These are phyloP conservation scores for Pseudopyricularia cyperi DNA, from an alignment of 2,329 filamentous ascomycete species.

Conservation along the genomic window DNA sequence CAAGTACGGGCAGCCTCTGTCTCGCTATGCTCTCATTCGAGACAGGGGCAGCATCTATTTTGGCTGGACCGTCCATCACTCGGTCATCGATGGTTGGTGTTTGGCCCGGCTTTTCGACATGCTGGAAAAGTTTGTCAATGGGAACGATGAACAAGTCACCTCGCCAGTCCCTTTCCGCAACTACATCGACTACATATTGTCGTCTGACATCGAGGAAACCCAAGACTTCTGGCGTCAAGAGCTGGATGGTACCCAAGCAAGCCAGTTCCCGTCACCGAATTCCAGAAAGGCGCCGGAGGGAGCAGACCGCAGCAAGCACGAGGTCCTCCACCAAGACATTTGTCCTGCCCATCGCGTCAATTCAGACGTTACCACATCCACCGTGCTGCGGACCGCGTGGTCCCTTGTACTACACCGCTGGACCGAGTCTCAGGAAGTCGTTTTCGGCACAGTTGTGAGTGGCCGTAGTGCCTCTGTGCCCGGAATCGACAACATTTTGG, in stretches of 20 bases:
- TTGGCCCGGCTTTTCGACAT: conserved; percentile 15
- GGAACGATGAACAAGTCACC: neutral
- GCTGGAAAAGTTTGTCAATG: neutral
- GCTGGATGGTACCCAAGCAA: conserved; percentile 1
- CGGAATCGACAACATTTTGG: conserved; percentile 13
- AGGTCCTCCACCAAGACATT: neutral
- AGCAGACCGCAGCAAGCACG: neutral
- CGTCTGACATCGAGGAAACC: neutral
- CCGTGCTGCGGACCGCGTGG: neutral
- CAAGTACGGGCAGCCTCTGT: conserved; percentile 17
- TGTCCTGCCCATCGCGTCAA: neutral
- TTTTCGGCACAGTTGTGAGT: neutral
- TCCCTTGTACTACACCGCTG: neutral
- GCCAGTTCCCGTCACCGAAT: conserved; percentile 1
- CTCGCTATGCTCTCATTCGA: conserved; percentile 17
- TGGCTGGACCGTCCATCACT: neutral
- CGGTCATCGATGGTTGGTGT: conserved; percentile 11
- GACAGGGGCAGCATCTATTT: conserved; percentile 7
- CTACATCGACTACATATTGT: conserved; percentile 1
- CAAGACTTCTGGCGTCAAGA: neutral
- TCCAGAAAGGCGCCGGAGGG: conserved; percentile 1
- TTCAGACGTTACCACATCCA: neutral
- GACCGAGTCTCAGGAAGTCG: neutral
- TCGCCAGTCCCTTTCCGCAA: neutral
- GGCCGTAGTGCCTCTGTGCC: conserved; percentile 4